phyloP scores from a whole-genome alignment of 208 protist species.

The Leishmania gerbilli region DNA sequence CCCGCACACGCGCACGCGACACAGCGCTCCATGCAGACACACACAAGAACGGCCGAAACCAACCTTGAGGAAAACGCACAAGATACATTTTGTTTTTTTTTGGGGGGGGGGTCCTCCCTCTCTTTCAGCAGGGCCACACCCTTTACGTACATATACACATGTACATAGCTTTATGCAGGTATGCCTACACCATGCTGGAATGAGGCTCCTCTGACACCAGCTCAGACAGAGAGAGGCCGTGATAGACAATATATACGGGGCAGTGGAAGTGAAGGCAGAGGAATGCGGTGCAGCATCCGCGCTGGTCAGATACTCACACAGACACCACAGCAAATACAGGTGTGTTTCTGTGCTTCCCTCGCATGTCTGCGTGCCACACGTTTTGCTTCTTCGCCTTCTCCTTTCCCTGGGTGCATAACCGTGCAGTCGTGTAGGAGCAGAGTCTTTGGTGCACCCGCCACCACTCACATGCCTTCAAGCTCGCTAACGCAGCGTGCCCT shows the following conservation, averaged over 20 bases:
- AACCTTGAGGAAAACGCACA: neutral
- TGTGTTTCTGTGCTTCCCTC: neutral
- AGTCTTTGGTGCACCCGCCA: neutral
- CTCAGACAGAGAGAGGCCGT: neutral
- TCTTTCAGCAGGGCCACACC: too few species aligned
- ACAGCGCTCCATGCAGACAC: neutral
- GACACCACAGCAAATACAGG: neutral
- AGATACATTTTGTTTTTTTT: neutral
- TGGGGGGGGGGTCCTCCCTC: too few species aligned
- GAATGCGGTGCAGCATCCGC: neutral
- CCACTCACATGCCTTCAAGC: neutral
- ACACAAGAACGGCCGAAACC: neutral
- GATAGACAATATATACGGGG: neutral
- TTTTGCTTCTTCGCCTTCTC: neutral
- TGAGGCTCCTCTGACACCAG: neutral
- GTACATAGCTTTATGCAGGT: too few species aligned
- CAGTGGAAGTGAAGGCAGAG: neutral
- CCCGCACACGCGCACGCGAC: neutral
- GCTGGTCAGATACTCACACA: neutral
- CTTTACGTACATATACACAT: too few species aligned
- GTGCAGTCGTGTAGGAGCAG: neutral
- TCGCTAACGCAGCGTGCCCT: neutral
- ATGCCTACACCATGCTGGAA: neutral
- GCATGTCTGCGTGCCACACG: neutral
- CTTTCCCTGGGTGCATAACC: neutral